Percentiles rank a stretch among this genome's conserved stretches.
phyloP scores from a whole-genome alignment of 805 yeast species.

The Yarrowia sp. region DNA sequence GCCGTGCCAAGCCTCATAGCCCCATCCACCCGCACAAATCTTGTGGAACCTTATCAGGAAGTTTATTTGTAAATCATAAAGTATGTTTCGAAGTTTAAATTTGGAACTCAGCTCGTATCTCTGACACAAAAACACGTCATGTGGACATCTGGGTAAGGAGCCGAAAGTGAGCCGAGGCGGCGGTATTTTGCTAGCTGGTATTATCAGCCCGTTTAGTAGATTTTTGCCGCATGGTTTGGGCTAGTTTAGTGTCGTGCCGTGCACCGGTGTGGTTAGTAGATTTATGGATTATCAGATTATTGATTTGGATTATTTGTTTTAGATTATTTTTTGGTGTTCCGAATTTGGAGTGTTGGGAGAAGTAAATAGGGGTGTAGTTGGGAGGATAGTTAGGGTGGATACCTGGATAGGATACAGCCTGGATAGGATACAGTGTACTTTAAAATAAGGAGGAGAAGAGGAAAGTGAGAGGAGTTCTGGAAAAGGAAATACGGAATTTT shows the following conservation, averaged over 20 bases:
- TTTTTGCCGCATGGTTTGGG: neutral
- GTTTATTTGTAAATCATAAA: neutral
- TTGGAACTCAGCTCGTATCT: neutral
- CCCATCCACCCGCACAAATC: neutral
- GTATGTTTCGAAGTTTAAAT: too few relatives aligned
- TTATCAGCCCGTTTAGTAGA: neutral
- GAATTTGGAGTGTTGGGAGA: too few relatives aligned
- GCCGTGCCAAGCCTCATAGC: constrained; percentile 7
- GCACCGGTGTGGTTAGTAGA: neutral
- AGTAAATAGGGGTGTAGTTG: too few relatives aligned
- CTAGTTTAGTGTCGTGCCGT: neutral
- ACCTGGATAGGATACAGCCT: too few relatives aligned
- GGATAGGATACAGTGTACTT: too few relatives aligned
- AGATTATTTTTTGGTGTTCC: too few relatives aligned
- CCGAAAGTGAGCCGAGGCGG: neutral
- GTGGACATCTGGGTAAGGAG: neutral
- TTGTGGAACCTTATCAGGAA: neutral
- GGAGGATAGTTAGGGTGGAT: too few relatives aligned
- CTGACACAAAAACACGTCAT: neutral
- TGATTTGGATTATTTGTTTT: too few relatives aligned
- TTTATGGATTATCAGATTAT: neutral
- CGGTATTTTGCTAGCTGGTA: neutral
- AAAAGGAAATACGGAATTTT: too few relatives aligned
- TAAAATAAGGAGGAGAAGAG: too few relatives aligned
- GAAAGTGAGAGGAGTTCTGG: too few relatives aligned